Evolutionary conservation across 2,329 filamentous ascomycete genomes (phyloP).

Genomic region (Fusarium pseudonygamai): DNA sequence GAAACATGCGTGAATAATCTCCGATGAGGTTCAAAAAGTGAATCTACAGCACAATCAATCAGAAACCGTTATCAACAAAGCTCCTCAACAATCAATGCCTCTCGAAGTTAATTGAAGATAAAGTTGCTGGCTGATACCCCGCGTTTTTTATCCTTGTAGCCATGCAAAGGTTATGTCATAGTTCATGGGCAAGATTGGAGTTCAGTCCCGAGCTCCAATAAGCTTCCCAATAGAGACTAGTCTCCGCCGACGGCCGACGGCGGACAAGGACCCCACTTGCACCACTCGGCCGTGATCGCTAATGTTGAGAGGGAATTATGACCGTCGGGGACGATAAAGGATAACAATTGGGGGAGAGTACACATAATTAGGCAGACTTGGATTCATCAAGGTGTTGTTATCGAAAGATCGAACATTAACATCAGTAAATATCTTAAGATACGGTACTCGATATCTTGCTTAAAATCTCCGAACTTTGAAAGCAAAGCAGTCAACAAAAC

Average conservation of each 20-base stretch:
- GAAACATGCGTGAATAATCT: rapidly evolving
- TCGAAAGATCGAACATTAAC: rapidly evolving
- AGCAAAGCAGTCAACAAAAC: too few species aligned
- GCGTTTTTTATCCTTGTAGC: background rate
- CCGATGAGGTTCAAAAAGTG: background rate
- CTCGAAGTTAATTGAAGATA: background rate
- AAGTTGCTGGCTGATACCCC: background rate
- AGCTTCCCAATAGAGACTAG: background rate
- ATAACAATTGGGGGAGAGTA: background rate
- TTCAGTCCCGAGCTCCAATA: background rate
- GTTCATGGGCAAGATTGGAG: background rate
- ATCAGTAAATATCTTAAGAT: rapidly evolving
- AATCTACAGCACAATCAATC: background rate
- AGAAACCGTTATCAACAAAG: rapidly evolving
- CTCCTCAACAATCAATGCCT: background rate
- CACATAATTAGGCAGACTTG: background rate
- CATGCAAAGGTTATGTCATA: background rate
- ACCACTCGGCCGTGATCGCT: background rate
- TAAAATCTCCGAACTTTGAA: too few species aligned
- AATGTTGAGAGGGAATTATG: background rate
- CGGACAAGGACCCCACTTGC: background rate
- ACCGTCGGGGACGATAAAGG: background rate
- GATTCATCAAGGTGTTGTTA: background rate
- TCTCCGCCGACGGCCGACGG: conserved; percentile 6
- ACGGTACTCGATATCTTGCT: rapidly evolving